Base-by-base conservation (phyloP, 441 rosid species). In the Breynia disticha region DNA sequence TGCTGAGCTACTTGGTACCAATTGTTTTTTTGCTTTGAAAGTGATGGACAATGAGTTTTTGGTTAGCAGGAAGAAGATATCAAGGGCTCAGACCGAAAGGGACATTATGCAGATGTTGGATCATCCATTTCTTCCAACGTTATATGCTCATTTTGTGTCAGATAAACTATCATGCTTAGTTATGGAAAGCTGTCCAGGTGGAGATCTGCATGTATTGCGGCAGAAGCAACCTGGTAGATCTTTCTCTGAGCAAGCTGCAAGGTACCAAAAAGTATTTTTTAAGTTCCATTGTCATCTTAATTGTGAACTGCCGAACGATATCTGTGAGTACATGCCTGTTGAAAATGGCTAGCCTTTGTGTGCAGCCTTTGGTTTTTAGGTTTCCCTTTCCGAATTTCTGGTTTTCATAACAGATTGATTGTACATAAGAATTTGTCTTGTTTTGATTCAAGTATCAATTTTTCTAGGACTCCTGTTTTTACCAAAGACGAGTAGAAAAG, bases 111-210 rank as follows among this genome's bases (percentile, higher is more conserved):
- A 83, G 62, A 86, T 83, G 80, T 74, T 86, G 57, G 95, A 86
- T 70, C 95, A 86, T 72, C 95, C 95, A 38, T 86, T 86, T 70
- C 86, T 86, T 49, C 90, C 95, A 11, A 86, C 95, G 2, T 66
- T 86, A 13, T 86, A 79, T 75, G 77, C 81, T 16, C 81, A 78
- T 70, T 77, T 86, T 56, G 59, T 74, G 0, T 81, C 86, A 0
- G 95, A 86, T 18, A 81, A 79, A 57, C 74, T 72, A 61, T 83
- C 90, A 0, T 81, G 88, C 74, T 73, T 83, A 76, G 86, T 86
- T 56, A 83, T 83, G 87, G 95, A 86, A 75, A 78, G 78, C 66
- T 86, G 95, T 68, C 84, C 95, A 0, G 90, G 88, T 59, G 95
- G 90, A 67, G 95, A 86, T 80, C 68, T 86, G 67, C 95, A 86